These are phyloP conservation scores for Lasiodiplodia sp. DNA, from an alignment of 2,329 filamentous ascomycete species.

Conservation along the genomic window DNA sequence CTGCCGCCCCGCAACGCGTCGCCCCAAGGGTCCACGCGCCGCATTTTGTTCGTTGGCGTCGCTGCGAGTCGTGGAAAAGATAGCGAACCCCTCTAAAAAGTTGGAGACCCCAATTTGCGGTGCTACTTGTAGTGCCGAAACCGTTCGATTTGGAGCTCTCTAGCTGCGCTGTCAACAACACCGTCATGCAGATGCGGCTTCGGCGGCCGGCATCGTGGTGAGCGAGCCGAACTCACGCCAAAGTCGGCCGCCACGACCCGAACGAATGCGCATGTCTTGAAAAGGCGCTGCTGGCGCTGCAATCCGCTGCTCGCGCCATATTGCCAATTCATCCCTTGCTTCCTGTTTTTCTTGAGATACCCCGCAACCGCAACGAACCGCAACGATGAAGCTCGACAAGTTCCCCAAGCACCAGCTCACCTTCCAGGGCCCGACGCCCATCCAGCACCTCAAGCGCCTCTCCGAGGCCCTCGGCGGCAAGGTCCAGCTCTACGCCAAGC, in stretches of 20 bases:
- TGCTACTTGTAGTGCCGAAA: neutral
- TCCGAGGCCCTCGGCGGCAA: conserved; percentile 65
- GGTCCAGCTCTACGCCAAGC: conserved; percentile 72
- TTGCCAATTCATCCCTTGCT: neutral
- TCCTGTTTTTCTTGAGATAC: conserved; percentile 8
- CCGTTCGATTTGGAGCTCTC: neutral
- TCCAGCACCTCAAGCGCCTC: conserved; percentile 71
- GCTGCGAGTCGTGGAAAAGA: neutral
- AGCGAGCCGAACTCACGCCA: conserved; percentile 11
- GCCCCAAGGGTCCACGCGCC: neutral
- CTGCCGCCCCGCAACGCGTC: conserved; percentile 19
- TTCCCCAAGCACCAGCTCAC: conserved; percentile 53
- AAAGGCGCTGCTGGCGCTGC: conserved; percentile 11
- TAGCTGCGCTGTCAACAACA: conserved; percentile 20
- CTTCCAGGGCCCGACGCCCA: conserved; percentile 72
- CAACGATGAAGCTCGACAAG: conserved; percentile 30
- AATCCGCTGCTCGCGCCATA: neutral
- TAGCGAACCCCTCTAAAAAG: neutral
- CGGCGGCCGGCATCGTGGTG: conserved; percentile 9
- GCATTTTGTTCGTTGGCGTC: neutral
- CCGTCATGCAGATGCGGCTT: conserved; percentile 10
- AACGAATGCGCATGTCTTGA: neutral
- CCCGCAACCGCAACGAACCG: neutral
- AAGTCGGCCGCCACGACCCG: conserved; percentile 4
- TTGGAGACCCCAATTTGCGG: conserved; percentile 14